Conservation (phyloP, 169 alveolate species). For the Eimeria acervulina region DNA sequence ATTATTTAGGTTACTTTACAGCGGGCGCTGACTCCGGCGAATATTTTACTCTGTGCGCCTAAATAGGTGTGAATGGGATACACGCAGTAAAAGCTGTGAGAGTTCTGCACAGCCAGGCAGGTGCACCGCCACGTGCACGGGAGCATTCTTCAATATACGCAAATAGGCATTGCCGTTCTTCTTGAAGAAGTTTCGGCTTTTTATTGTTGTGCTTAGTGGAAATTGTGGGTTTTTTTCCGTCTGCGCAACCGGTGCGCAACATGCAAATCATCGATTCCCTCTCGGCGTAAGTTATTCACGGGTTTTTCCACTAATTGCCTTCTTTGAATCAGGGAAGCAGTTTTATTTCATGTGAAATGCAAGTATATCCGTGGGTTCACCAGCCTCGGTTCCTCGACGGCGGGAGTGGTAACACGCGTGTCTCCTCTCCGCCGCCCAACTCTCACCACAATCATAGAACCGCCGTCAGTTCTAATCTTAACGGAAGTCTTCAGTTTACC, state of each 20-base stretch:
- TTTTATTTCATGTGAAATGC: not conserved
- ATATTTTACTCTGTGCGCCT: too few relatives aligned
- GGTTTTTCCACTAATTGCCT: not conserved
- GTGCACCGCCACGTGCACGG: too few relatives aligned
- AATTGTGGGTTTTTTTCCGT: not conserved
- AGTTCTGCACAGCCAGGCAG: too few relatives aligned
- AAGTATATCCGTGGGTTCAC: not conserved
- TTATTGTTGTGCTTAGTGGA: too few relatives aligned
- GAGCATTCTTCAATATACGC: too few relatives aligned
- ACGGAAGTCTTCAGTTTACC: not conserved
- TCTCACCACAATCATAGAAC: not conserved
- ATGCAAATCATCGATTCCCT: not conserved
- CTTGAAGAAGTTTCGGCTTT: too few relatives aligned
- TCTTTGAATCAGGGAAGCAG: not conserved
- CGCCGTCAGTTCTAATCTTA: not conserved
- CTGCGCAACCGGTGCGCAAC: not conserved
- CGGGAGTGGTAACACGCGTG: not conserved
- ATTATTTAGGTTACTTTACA: too few relatives aligned
- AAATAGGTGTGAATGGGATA: too few relatives aligned
- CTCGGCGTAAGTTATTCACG: not conserved
- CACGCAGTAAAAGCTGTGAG: too few relatives aligned
- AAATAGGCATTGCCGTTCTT: not conserved
- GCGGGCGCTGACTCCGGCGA: too few relatives aligned
- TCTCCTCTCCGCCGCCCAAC: not conserved
- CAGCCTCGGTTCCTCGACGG: not conserved